Evolutionary conservation across 2,329 filamentous ascomycete genomes (phyloP), one percentile per base, ranked within the genome.

Genomic region (Apiospora koreana): DNA sequence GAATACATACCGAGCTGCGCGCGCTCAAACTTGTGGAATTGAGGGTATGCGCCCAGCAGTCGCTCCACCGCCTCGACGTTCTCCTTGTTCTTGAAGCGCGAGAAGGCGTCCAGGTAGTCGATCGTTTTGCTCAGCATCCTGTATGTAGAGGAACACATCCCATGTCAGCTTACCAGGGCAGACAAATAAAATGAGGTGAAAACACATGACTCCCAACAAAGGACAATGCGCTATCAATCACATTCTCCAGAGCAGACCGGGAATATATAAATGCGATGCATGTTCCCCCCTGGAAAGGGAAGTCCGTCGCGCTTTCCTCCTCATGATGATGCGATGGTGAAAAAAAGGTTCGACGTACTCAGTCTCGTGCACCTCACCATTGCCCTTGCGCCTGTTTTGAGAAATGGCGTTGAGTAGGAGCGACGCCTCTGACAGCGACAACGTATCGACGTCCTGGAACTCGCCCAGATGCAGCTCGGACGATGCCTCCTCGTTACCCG

Each of bases 1-100:
- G 65, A 9, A 43, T 16, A 82, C 86, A 71, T 85, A 95, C 94
- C 95, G 73, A 98, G 86, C 83, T 98, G 94, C 62, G 94, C 95
- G 77, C 94, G 90, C 87, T 99, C 96, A 80, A 98, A 98, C 80
- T 94, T 93, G 77, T 94, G 93, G 76, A 99, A 85, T 79, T 94
- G 90, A 73, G 90, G 89, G 79, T 94, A 92, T 71, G 92, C 89
- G 75, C 93, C 93, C 73, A 98, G 87, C 76, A 98, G 85, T 71
- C 94, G 90, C 82, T 97, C 94, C 42, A 98, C 94, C n/a, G 94
- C 93, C 83, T 97, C 93, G 78, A 97, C 93, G 75, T 96, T 96
- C 81, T 97, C 94, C 81, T 95, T 94, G 77, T 95, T 91, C 84
- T 97, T 97, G 88, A 98, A 98, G 45, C 96, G 93, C 23, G 95